These are phyloP conservation scores for Ascosphaera apis DNA, from an alignment of 2,329 filamentous ascomycete species.

Conservation along the genomic window DNA sequence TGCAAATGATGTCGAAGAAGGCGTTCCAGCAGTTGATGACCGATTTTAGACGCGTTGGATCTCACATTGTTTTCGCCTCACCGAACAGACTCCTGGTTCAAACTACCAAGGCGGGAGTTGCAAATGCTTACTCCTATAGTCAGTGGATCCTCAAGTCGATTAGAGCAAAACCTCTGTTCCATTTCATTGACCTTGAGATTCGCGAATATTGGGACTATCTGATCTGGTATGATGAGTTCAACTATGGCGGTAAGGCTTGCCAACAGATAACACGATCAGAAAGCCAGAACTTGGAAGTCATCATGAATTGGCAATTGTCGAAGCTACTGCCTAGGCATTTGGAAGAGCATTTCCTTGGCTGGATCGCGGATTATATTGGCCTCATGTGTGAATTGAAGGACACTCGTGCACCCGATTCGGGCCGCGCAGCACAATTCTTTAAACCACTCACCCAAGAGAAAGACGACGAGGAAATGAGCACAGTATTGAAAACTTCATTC, in stretches of 20 bases:
- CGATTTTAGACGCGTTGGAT: slow-evolving; percentile 86
- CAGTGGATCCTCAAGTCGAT: slow-evolving; percentile 97
- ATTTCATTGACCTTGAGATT: slow-evolving; percentile 91
- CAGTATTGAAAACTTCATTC: slow-evolving; percentile 58
- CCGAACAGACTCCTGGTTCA: slow-evolving; percentile 75
- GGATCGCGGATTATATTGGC: slow-evolving; percentile 85
- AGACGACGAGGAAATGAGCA: slow-evolving; percentile 33
- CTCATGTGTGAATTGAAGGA: slow-evolving; percentile 72
- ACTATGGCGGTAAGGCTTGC: slow-evolving; percentile 89
- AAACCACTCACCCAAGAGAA: slow-evolving; percentile 33
- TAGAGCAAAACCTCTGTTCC: slow-evolving; percentile 81
- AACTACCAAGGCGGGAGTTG: slow-evolving; percentile 89
- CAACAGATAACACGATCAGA: slow-evolving; percentile 54
- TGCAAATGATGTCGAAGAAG: slow-evolving; percentile 96
- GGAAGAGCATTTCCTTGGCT: slow-evolving; percentile 69
- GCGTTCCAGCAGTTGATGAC: slow-evolving; percentile 93
- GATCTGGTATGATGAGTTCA: slow-evolving; percentile 97
- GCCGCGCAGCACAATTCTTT: slow-evolving; percentile 38
- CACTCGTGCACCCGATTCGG: slow-evolving; percentile 34
- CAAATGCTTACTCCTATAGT: slow-evolving; percentile 88
- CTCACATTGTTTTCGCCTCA: slow-evolving; percentile 85
- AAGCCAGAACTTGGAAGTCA: slow-evolving; percentile 59
- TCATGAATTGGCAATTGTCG: slow-evolving; percentile 97
- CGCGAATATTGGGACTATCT: slow-evolving; percentile 99
- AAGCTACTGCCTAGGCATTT: slow-evolving; percentile 65